A percentile compares a stretch with the other conserved stretches of the same genome.
These are phyloP conservation scores for Hawksworthiomyces lignivorus DNA, from an alignment of 2,329 filamentous ascomycete species.

Conservation along the genomic window DNA sequence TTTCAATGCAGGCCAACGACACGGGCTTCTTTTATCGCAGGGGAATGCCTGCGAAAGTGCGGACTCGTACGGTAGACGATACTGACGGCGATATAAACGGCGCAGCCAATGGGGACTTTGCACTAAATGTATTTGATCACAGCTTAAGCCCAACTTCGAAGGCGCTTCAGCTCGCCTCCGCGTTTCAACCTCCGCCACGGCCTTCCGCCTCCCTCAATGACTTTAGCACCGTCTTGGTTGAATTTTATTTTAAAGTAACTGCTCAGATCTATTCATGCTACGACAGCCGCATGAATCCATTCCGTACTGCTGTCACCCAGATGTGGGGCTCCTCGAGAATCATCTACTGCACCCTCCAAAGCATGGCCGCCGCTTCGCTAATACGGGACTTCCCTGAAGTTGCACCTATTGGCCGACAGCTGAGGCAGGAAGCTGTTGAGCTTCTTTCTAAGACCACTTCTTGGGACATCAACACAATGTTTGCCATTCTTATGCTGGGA, in stretches of 20 bases:
- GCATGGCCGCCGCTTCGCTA: constrained; percentile 49
- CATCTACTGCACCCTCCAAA: constrained; percentile 48
- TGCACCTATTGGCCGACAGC: constrained; percentile 38
- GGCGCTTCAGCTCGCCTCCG: not conserved
- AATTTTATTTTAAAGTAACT: constrained; percentile 52
- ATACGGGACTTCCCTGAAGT: constrained; percentile 47
- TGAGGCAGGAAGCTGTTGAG: constrained; percentile 45
- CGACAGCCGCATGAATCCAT: constrained; percentile 47
- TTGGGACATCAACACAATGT: constrained; percentile 40
- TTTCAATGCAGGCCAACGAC: too few relatives aligned
- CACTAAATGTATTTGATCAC: not conserved
- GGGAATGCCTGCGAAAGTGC: too few relatives aligned
- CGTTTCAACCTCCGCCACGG: not conserved
- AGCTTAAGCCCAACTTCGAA: not conserved
- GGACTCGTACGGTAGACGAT: too few relatives aligned
- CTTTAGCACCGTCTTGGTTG: constrained; percentile 43
- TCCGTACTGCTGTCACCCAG: constrained; percentile 40
- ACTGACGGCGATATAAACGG: not conserved
- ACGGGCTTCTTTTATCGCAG: too few relatives aligned
- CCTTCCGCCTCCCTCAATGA: constrained; percentile 35
- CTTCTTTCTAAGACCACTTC: constrained; percentile 37
- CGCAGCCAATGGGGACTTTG: too few relatives aligned
- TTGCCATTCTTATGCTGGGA: constrained; percentile 46
- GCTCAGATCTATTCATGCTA: constrained; percentile 49
- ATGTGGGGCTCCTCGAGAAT: constrained; percentile 33